Base-by-base conservation (phyloP, 2,329 filamentous ascomycete species). In the Scortechinia acanthostroma region DNA sequence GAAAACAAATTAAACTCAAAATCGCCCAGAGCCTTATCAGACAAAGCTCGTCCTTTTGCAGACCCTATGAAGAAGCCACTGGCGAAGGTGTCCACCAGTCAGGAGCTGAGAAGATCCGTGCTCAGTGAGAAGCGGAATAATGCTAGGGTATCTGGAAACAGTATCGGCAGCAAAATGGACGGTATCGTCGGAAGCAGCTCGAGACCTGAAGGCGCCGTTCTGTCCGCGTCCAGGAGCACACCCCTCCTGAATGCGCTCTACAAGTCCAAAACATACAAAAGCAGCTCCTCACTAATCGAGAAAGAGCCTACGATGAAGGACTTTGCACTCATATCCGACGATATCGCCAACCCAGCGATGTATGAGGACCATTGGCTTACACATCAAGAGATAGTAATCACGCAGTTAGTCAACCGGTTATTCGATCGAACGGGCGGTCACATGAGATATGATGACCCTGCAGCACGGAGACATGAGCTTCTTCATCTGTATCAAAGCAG, bases 301-400 rank as follows among this genome's bases (percentile, higher is more conserved):
- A n/a, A 10, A 17, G 20, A 40, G 35, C 14, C 14, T 6, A 15
- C 17, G 20, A 19, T 10, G 10, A 19, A 62, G 14, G 61, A 65
- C 43, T 79, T 75, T 52, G 71, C 74, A 2, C 57, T 77, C 2
- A 58, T 81, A 2, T 51, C 57, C 0, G 74, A 80, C 47, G 66
- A 77, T 49, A 64, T 82, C 20, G 60, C 64, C 2, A 70, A 71
- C 40, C 69, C 77, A 15, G 66, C 71, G 43, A 61, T 82, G 48
- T 81, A 80, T 54, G 76, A 81, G 52, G 76, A 81, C 42, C 65
- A 72, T 46, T 83, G 77, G 77, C 69, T 82, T 22, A 66, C 63
- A 14, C 72, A 81, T 49, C 77, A 82, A 53, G 77, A 83, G 53
- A 61, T 73, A 19, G 71, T 75, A 30, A 70, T 82, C 37, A 76